Evolutionary conservation across 2,329 filamentous ascomycete genomes (phyloP).

Genomic region (Ophiocordyceps polyrhachis-furcata): DNA sequence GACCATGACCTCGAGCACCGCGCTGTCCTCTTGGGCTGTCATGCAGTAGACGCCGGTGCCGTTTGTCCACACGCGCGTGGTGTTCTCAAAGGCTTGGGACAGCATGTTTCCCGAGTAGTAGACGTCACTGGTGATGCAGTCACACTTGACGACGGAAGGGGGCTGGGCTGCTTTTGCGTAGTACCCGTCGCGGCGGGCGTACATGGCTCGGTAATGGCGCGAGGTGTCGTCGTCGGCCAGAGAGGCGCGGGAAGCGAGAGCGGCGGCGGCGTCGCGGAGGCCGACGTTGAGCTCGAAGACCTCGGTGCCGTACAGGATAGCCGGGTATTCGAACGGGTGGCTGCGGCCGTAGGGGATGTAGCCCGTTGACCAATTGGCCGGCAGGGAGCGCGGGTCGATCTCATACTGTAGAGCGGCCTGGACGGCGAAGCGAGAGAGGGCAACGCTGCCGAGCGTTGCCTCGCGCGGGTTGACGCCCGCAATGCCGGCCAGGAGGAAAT

Average conservation of each 20-base stretch:
- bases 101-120: slow-evolving; percentile 48
- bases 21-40: slow-evolving; percentile 57
- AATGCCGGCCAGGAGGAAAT: slow-evolving; percentile 56
- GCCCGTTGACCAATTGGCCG: slow-evolving; percentile 43
- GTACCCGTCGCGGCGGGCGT: slow-evolving; percentile 19
- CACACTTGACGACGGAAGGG: slow-evolving; percentile 44
- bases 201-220: slow-evolving; percentile 33
- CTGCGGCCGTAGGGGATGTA: slow-evolving; percentile 47
- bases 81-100: slow-evolving; percentile 45
- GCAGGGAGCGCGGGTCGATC: slow-evolving; percentile 51
- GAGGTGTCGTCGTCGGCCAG: slow-evolving; percentile 32
- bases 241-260: slow-evolving; percentile 29
- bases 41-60: slow-evolving; percentile 50
- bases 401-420: slow-evolving; percentile 64
- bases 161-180: slow-evolving; percentile 23
- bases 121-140: slow-evolving; percentile 51
- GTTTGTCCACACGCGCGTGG: slow-evolving; percentile 45
- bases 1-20: slow-evolving; percentile 45
- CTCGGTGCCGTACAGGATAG: slow-evolving; percentile 45
- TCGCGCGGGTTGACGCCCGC: slow-evolving; percentile 54
- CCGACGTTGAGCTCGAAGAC: slow-evolving; percentile 47
- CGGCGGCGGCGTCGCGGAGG: slow-evolving; percentile 33
- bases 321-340: slow-evolving; percentile 36
- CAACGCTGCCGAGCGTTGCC: slow-evolving; percentile 46
- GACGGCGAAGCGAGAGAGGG: slow-evolving; percentile 49